Percentiles rank a stretch among this genome's conserved stretches.
Evolutionary conservation across 2,329 filamentous ascomycete genomes (phyloP).

Genomic region (Polychaeton citri): DNA sequence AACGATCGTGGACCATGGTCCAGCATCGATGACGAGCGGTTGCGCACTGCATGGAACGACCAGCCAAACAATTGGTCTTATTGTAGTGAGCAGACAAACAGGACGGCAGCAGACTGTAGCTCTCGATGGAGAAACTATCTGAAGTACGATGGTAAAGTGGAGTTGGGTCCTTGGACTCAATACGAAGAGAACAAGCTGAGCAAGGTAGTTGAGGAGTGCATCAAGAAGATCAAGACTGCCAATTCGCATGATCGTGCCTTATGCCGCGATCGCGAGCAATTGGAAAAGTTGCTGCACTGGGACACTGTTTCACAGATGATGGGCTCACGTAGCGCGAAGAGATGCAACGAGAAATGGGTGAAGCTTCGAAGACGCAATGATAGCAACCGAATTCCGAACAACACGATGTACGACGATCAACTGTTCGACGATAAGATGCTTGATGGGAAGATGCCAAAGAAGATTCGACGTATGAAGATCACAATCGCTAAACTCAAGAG

Average conservation of each 20-base stretch:
- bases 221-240: constrained; percentile 27
- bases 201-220: constrained; percentile 36
- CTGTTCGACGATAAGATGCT: constrained; percentile 5
- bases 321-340: constrained; percentile 49
- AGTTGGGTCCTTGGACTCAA: constrained; percentile 45
- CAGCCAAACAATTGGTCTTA: constrained; percentile 46
- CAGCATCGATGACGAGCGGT: constrained; percentile 42
- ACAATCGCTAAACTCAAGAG: constrained; percentile 2
- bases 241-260: constrained; percentile 7
- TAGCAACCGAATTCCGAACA: neutral
- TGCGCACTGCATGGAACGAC: constrained; percentile 34
- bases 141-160: constrained; percentile 41
- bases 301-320: constrained; percentile 49
- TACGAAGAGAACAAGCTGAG: constrained; percentile 46
- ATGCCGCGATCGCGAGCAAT: constrained; percentile 22
- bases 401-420: neutral
- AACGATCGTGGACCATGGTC: constrained; percentile 48
- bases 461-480: constrained; percentile 6
- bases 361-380: constrained; percentile 19
- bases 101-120: constrained; percentile 51
- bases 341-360: constrained; percentile 57
- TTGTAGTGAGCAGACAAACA: constrained; percentile 50
- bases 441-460: constrained; percentile 7
- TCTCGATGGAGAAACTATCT: constrained; percentile 60
- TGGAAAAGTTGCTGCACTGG: constrained; percentile 52